These are phyloP conservation scores for Xerocomus alliaceus DNA, from an alignment of 1,284 basidiomycete genomes.

Conservation along the genomic window DNA sequence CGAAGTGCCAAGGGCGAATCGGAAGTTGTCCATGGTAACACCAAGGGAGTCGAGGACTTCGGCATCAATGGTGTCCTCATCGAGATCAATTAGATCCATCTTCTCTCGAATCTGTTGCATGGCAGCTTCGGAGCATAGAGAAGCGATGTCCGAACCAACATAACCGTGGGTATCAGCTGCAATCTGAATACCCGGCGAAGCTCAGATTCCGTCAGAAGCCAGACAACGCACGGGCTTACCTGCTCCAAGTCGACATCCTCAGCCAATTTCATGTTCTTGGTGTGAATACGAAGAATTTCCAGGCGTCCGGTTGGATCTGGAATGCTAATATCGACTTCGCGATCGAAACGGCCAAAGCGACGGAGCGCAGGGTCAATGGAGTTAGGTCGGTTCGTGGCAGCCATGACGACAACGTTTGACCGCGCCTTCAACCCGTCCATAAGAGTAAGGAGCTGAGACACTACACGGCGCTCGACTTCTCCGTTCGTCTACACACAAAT, in stretches of 20 bases:
- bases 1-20: constrained; percentile 83
- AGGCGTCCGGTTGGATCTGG: constrained; percentile 98
- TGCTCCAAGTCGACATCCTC: constrained; percentile 99
- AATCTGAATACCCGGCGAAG: constrained; percentile 59
- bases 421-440: constrained; percentile 99
- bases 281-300: constrained; percentile 98
- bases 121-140: constrained; percentile 89
- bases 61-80: constrained; percentile 87
- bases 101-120: constrained; percentile 94
- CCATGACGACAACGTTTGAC: constrained; percentile 99
- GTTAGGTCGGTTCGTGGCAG: constrained; percentile 98
- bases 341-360: constrained; percentile 98
- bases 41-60: constrained; percentile 88
- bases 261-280: constrained; percentile 99
- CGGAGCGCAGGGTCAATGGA: constrained; percentile 98
- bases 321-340: constrained; percentile 99
- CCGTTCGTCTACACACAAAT: constrained; percentile 81
- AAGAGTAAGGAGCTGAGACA: constrained; percentile 95
- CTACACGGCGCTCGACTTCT: constrained; percentile 98
- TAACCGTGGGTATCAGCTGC: constrained; percentile 99
- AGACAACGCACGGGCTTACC: constrained; percentile 48
- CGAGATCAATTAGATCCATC: constrained; percentile 87
- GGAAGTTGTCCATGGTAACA: constrained; percentile 93
- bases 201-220: constrained; percentile 14
- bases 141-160: constrained; percentile 96